A percentile compares a stretch with the other conserved stretches of the same genome.
phyloP scores from a whole-genome alignment of 345 rosid species.

The Euclidium syriacum region DNA sequence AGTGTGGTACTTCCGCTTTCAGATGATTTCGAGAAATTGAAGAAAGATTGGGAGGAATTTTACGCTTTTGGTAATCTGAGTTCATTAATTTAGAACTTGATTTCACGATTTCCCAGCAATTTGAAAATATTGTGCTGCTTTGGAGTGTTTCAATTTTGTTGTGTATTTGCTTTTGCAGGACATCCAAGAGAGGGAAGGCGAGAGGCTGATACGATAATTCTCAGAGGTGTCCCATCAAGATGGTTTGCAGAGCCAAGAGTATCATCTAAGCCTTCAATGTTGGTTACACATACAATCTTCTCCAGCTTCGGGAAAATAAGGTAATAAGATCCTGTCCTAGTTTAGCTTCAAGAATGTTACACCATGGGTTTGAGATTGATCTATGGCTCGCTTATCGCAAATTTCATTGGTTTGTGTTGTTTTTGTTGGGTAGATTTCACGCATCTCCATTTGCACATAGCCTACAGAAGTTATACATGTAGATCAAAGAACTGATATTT shows the following conservation, averaged over 20 bases:
- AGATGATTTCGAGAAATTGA: constrained; percentile 70
- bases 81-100: not conserved
- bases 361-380: not conserved
- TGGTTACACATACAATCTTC: constrained; percentile 85
- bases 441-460: not conserved
- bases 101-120: not conserved
- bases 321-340: constrained; percentile 32
- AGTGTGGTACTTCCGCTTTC: constrained; percentile 46
- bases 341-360: not conserved
- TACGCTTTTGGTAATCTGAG: constrained; percentile 59
- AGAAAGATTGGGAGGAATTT: constrained; percentile 74
- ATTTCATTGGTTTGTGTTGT: not conserved
- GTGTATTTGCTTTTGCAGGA: constrained; percentile 33
- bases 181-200: constrained; percentile 51
- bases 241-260: constrained; percentile 97
- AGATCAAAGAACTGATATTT: not conserved
- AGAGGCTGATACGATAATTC: constrained; percentile 71
- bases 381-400: not conserved
- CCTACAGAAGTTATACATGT: not conserved
- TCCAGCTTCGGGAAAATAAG: constrained; percentile 83
- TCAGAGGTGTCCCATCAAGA: constrained; percentile 79
- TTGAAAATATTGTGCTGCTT: not conserved
- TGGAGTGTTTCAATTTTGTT: not conserved
- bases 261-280: constrained; percentile 86
- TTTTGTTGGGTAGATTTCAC: not conserved